phyloP scores from a whole-genome alignment of 164 flowering plant genomes.

The Houttuynia cordata region DNA sequence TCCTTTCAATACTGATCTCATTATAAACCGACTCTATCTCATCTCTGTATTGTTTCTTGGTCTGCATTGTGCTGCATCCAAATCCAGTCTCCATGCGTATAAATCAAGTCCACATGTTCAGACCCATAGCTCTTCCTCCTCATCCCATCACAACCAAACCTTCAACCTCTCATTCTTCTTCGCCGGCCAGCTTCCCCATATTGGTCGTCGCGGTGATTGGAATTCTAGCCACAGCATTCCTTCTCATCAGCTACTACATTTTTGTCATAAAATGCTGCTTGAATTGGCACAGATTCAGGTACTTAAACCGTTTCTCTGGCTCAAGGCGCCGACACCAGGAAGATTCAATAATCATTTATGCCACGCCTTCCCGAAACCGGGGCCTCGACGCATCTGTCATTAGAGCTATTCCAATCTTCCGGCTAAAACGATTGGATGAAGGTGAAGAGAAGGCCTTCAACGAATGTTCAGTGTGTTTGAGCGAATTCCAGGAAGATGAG shows the following conservation, averaged over 20 bases:
- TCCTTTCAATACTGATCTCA: too few relatives aligned
- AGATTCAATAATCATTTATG: slow-evolving; percentile 22
- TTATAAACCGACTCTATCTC: too few relatives aligned
- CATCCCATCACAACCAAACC: neutral
- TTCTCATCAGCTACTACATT: slow-evolving; percentile 75
- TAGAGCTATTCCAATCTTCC: slow-evolving; percentile 55
- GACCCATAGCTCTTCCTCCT: too few relatives aligned
- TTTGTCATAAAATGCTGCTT: slow-evolving; percentile 92
- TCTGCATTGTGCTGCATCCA: too few relatives aligned
- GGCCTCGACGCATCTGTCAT: slow-evolving; percentile 73
- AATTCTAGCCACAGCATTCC: slow-evolving; percentile 61
- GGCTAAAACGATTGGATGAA: slow-evolving; percentile 26
- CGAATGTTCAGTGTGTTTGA: slow-evolving; percentile 86
- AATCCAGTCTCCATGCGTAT: too few relatives aligned
- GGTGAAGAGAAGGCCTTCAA: slow-evolving; percentile 12
- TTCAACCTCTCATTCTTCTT: slow-evolving; percentile 16
- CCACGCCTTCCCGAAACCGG: slow-evolving; percentile 20
- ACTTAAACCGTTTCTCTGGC: slow-evolving; percentile 37
- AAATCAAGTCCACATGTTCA: too few relatives aligned
- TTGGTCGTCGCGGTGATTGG: slow-evolving; percentile 73
- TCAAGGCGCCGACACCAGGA: slow-evolving; percentile 18
- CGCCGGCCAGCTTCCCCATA: slow-evolving; percentile 55
- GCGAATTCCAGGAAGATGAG: slow-evolving; percentile 72
- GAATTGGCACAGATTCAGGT: slow-evolving; percentile 49
- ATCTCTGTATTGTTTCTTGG: too few relatives aligned